phyloP scores from a whole-genome alignment of 1,139 yeast species.

The Yamadazyma membranifaciens region DNA sequence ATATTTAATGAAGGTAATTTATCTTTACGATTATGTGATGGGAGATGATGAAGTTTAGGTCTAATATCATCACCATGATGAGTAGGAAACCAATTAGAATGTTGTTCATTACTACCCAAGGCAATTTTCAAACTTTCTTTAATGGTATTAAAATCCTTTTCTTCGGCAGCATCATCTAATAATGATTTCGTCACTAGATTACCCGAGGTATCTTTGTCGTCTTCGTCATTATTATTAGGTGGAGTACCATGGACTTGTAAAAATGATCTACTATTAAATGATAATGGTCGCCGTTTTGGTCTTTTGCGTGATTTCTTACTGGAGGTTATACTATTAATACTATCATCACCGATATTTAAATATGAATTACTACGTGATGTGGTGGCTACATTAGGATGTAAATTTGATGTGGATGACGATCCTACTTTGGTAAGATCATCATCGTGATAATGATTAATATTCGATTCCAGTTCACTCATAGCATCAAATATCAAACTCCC shows the following conservation, averaged over 20 bases:
- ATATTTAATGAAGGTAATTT: slow-evolving; percentile 1
- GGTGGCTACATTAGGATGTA: too few relatives aligned
- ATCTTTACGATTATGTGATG: not conserved
- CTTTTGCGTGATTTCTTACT: slow-evolving; percentile 1
- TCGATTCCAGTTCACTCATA: too few relatives aligned
- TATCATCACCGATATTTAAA: not conserved
- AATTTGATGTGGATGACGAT: not conserved
- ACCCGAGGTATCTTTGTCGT: not conserved
- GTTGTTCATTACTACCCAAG: slow-evolving; percentile 28
- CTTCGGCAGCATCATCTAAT: slow-evolving; percentile 25
- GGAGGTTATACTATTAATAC: not conserved
- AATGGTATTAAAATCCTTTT: slow-evolving; percentile 33
- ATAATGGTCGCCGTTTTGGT: slow-evolving; percentile 5
- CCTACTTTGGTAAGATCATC: not conserved
- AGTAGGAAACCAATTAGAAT: slow-evolving; percentile 33
- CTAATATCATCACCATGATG: not conserved
- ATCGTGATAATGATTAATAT: too few relatives aligned
- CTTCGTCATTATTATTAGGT: not conserved
- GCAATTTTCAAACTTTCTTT: slow-evolving; percentile 39
- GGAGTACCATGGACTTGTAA: slow-evolving; percentile 3
- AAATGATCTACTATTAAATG: slow-evolving; percentile 3
- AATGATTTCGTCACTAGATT: slow-evolving; percentile 11
- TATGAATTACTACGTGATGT: too few relatives aligned
- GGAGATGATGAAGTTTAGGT: not conserved
- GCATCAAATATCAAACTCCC: too few relatives aligned